Percentiles rank a stretch among this genome's conserved stretches.
Conservation (phyloP, 2,329 filamentous ascomycete species). For the Ceratocystis albifundus region DNA sequence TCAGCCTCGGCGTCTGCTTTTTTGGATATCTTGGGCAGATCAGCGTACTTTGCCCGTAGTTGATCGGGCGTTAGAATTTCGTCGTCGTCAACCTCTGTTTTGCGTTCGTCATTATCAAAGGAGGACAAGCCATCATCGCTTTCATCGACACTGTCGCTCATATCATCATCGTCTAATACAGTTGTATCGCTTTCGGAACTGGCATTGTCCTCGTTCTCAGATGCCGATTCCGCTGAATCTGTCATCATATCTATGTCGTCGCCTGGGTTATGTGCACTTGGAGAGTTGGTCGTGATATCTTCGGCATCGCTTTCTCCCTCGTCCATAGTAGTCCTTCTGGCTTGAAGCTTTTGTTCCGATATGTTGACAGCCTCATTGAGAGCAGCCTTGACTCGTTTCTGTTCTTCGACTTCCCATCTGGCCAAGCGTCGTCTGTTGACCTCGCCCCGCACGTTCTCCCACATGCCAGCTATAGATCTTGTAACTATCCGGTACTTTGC, state of each 20-base stretch:
- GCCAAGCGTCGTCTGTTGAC: constrained; percentile 49
- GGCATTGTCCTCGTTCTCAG: constrained; percentile 24
- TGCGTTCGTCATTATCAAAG: constrained; percentile 51
- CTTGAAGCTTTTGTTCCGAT: constrained; percentile 56
- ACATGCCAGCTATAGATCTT: constrained; percentile 44
- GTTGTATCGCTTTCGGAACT: constrained; percentile 24
- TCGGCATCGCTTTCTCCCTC: constrained; percentile 43
- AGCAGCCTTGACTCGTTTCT: constrained; percentile 53
- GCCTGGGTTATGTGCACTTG: constrained; percentile 21
- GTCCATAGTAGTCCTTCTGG: constrained; percentile 33
- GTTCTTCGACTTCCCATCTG: constrained; percentile 55
- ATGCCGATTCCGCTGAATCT: constrained; percentile 29
- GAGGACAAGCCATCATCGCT: constrained; percentile 48
- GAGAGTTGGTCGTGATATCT: constrained; percentile 25
- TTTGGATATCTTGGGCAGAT: constrained; percentile 40
- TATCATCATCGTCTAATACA: constrained; percentile 31
- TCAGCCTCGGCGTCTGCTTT: not conserved
- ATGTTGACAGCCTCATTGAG: constrained; percentile 62
- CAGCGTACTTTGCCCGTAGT: constrained; percentile 55
- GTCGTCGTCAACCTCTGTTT: constrained; percentile 43
- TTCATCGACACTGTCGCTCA: constrained; percentile 30
- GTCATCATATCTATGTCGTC: constrained; percentile 36
- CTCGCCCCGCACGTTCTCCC: constrained; percentile 52
- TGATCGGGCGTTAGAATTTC: constrained; percentile 59
- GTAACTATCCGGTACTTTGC: constrained; percentile 61